Percentiles rank a stretch among this genome's conserved stretches.
phyloP scores from a whole-genome alignment of 2,329 filamentous ascomycete genomes.

The Sarocladium oryzae region DNA sequence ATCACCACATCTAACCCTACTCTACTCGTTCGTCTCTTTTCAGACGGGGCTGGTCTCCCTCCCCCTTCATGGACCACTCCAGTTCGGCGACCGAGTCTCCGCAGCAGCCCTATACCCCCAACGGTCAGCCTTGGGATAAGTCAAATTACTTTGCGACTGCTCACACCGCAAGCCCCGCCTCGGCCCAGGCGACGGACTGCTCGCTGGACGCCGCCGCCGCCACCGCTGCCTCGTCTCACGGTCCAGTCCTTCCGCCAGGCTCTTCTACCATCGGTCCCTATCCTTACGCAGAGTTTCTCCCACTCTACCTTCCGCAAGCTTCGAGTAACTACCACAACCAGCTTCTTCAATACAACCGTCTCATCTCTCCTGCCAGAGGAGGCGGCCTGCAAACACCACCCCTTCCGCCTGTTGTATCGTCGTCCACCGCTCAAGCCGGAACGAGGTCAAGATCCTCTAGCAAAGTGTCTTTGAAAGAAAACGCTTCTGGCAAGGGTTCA shows the following conservation, averaged over 20 bases:
- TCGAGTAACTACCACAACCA: conserved; percentile 54
- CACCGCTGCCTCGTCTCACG: conserved; percentile 13
- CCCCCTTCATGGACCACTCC: conserved; percentile 8
- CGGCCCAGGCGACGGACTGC: conserved; percentile 20
- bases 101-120: conserved; percentile 7
- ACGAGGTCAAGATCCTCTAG: conserved; percentile 52
- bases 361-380: conserved; percentile 51
- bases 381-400: conserved; percentile 51
- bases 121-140: conserved; percentile 3
- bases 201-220: conserved; percentile 22
- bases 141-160: conserved; percentile 9
- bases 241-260: conserved; percentile 6
- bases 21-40: not conserved
- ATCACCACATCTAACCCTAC: not conserved
- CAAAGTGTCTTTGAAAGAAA: conserved; percentile 53
- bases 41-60: conserved; percentile 6
- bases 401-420: conserved; percentile 48
- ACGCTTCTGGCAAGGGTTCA: conserved; percentile 37
- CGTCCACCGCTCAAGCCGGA: conserved; percentile 49
- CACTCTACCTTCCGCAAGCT: conserved; percentile 50
- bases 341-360: conserved; percentile 59
- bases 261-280: conserved; percentile 22
- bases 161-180: conserved; percentile 18
- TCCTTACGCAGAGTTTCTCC: conserved; percentile 46
- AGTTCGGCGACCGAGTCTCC: conserved; percentile 3